Conservation (phyloP, 2,329 filamentous ascomycete genomes). For the Malbranchea cinnamomea region DNA sequence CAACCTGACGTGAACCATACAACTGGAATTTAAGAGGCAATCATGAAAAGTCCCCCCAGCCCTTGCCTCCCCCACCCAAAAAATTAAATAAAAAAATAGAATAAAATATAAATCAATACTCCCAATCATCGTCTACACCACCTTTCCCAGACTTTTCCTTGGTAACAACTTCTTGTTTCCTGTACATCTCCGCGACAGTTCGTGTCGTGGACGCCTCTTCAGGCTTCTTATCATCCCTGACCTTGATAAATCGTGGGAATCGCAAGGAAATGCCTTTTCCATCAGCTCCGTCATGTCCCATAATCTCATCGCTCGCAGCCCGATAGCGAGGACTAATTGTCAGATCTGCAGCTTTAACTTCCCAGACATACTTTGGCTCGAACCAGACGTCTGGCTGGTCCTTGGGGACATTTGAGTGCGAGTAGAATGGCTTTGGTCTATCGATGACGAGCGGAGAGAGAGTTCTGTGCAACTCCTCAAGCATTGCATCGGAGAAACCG, state of each 20-base stretch:
- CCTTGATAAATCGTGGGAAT: conserved; percentile 85
- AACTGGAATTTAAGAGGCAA: too few species aligned
- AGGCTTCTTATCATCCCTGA: conserved; percentile 88
- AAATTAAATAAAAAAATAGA: too few species aligned
- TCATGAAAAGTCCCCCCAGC: too few species aligned
- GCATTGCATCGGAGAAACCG: conserved; percentile 83
- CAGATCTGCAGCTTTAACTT: conserved; percentile 91
- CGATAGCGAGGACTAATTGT: conserved; percentile 87
- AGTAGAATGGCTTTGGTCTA: conserved; percentile 84
- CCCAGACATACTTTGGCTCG: conserved; percentile 88
- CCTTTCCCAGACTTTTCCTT: conserved; percentile 77
- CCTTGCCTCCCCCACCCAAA: too few species aligned
- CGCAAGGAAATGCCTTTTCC: conserved; percentile 70
- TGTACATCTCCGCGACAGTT: conserved; percentile 93
- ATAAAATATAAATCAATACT: conserved; percentile 71
- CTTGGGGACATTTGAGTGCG: conserved; percentile 66
- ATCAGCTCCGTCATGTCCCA: conserved; percentile 50
- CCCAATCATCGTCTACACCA: conserved; percentile 92
- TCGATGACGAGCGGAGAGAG: conserved; percentile 72
- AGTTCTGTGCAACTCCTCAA: conserved; percentile 69
- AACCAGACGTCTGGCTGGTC: conserved; percentile 99
- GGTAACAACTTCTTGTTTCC: conserved; percentile 76
- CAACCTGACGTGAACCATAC: too few species aligned
- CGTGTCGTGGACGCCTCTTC: conserved; percentile 73
- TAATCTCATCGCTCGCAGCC: conserved; percentile 69